Evolutionary conservation across 176 grass and related monocot species (phyloP).

Genomic region (Zoysia pacifica): DNA sequence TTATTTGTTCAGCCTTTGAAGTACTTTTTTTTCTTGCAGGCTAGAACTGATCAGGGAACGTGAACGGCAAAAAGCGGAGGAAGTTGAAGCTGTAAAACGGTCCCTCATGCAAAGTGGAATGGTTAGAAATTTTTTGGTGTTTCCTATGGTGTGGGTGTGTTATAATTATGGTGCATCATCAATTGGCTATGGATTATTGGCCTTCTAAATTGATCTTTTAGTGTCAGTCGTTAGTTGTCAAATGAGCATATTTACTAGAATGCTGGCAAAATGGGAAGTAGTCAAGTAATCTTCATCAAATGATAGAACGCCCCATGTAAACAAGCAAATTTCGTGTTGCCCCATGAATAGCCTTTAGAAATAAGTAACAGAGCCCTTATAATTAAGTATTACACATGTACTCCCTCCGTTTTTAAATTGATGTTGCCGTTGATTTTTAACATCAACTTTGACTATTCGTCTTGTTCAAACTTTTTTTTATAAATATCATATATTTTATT

Average conservation of each 20-base stretch:
- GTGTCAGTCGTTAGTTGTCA: not conserved
- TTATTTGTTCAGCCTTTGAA: not conserved
- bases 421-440: no score
- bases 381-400: not conserved
- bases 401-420: no score
- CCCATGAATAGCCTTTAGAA: not conserved
- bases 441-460: no score
- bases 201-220: not conserved
- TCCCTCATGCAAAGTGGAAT: constrained; percentile 92
- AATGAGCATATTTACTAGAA: not conserved
- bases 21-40: constrained; percentile 38
- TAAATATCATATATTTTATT: no score
- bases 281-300: not conserved
- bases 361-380: not conserved
- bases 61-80: constrained; percentile 84
- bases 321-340: not conserved
- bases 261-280: not conserved
- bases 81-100: constrained; percentile 82
- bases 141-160: not conserved
- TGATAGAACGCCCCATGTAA: not conserved
- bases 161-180: not conserved
- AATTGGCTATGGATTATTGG: not conserved
- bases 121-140: constrained; percentile 53
- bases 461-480: no score
- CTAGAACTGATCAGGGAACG: constrained; percentile 79